Conservation (phyloP, 768 basidiomycete species). For the Kwoniella mangroviensis region DNA sequence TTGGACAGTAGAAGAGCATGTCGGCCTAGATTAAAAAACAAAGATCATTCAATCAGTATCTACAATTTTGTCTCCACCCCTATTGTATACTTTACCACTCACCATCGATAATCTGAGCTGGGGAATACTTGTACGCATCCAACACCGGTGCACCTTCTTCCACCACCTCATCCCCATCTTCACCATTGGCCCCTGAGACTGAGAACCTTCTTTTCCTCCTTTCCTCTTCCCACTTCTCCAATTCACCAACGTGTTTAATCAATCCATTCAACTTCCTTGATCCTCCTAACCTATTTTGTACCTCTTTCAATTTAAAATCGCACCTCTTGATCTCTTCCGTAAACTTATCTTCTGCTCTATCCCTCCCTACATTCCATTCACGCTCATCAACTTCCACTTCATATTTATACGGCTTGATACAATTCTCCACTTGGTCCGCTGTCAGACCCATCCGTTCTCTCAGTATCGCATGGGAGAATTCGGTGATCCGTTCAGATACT, state of each 20-base stretch:
- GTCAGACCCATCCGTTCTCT: slow-evolving; percentile 90
- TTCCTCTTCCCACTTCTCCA: slow-evolving; percentile 70
- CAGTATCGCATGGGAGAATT: slow-evolving; percentile 91
- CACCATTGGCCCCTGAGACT: neutral
- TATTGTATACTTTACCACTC: slow-evolving; percentile 44
- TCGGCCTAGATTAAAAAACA: slow-evolving; percentile 66
- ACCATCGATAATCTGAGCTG: slow-evolving; percentile 92
- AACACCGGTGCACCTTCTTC: slow-evolving; percentile 62
- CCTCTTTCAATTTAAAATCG: slow-evolving; percentile 82
- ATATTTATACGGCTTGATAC: slow-evolving; percentile 99
- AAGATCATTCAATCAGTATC: neutral
- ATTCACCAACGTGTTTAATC: slow-evolving; percentile 75
- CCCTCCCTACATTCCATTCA: slow-evolving; percentile 89
- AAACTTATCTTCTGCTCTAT: slow-evolving; percentile 74
- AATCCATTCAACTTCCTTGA: slow-evolving; percentile 74
- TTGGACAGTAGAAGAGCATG: slow-evolving; percentile 88
- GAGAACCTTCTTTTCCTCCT: slow-evolving; percentile 39
- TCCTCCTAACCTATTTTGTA: slow-evolving; percentile 86
- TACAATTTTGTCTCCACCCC: neutral
- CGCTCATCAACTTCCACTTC: slow-evolving; percentile 91
- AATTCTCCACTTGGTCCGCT: slow-evolving; percentile 99
- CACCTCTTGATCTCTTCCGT: slow-evolving; percentile 83
- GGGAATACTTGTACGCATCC: slow-evolving; percentile 87
- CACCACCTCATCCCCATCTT: slow-evolving; percentile 60
- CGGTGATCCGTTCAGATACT: slow-evolving; percentile 83